Percentiles rank a stretch among this genome's conserved stretches.
Conservation (phyloP, 2,329 filamentous ascomycete species). For the Triangularia verruculosa region DNA sequence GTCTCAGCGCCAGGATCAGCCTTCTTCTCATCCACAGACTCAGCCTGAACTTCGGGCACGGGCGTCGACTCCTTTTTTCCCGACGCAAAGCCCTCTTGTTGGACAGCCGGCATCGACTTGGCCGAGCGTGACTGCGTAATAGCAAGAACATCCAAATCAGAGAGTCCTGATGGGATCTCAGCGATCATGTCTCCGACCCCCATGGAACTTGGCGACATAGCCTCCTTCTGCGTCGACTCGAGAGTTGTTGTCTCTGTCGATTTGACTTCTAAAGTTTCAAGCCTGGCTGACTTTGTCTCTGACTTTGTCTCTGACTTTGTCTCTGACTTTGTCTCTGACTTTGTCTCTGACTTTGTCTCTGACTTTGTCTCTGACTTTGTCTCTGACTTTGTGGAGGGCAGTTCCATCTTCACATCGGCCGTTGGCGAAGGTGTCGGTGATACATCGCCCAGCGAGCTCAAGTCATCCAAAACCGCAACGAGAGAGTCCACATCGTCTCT, state of each 20-base stretch:
- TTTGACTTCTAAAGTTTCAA: too few species aligned
- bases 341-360: not conserved
- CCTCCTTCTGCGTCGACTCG: not conserved
- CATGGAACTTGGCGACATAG: not conserved
- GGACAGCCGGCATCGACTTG: not conserved
- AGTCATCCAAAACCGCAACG: conserved; percentile 55
- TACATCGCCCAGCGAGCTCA: conserved; percentile 40
- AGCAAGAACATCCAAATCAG: not conserved
- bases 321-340: not conserved
- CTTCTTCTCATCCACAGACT: not conserved
- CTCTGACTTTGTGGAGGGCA: not conserved
- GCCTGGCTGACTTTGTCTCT: not conserved
- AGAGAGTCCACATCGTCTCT: conserved; percentile 51
- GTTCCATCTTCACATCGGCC: not conserved
- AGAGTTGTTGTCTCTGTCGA: not conserved
- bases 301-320: not conserved
- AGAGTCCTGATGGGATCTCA: not conserved
- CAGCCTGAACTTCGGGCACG: not conserved
- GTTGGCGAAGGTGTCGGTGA: conserved; percentile 16
- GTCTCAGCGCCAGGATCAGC: not conserved
- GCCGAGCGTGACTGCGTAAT: not conserved
- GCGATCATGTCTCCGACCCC: not conserved
- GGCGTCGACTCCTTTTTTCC: not conserved
- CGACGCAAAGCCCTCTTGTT: not conserved
- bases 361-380: not conserved